These are phyloP conservation scores for Fomes fomentarius DNA, from an alignment of 1,284 basidiomycete species.

Conservation along the genomic window DNA sequence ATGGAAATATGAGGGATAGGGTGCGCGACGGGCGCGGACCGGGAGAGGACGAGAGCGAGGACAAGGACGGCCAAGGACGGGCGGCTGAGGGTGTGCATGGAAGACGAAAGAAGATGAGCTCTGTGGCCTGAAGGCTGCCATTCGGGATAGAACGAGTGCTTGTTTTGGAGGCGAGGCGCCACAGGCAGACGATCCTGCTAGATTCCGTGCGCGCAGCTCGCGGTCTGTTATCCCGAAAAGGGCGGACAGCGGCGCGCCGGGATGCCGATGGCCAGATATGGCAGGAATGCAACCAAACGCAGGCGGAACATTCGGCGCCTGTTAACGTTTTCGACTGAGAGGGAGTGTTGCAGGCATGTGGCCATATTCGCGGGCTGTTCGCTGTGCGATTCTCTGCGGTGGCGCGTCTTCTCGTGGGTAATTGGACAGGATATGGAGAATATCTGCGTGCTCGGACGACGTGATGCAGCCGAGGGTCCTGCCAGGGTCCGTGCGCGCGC, in stretches of 20 bases:
- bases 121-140: not conserved
- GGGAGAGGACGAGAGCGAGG: not conserved
- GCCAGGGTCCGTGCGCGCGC: not conserved
- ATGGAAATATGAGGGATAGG: not conserved
- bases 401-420: not conserved
- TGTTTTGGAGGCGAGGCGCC: not conserved
- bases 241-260: constrained; percentile 6
- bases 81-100: no score
- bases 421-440: not conserved
- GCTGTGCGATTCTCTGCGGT: not conserved
- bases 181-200: not conserved
- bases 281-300: constrained; percentile 2
- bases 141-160: not conserved
- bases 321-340: no score
- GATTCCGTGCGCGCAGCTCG: not conserved
- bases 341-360: not conserved
- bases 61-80: no score
- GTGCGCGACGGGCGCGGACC: not conserved
- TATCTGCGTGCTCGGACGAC: not conserved
- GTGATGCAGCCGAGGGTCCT: not conserved
- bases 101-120: not conserved
- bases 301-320: constrained; percentile 2
- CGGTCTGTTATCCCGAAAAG: not conserved
- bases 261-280: constrained; percentile 9
- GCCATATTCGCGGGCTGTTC: not conserved